Percentiles rank a stretch among this genome's conserved stretches.
Evolutionary conservation across 768 basidiomycete genomes (phyloP).

Genomic region (Pisolithus orientalis): DNA sequence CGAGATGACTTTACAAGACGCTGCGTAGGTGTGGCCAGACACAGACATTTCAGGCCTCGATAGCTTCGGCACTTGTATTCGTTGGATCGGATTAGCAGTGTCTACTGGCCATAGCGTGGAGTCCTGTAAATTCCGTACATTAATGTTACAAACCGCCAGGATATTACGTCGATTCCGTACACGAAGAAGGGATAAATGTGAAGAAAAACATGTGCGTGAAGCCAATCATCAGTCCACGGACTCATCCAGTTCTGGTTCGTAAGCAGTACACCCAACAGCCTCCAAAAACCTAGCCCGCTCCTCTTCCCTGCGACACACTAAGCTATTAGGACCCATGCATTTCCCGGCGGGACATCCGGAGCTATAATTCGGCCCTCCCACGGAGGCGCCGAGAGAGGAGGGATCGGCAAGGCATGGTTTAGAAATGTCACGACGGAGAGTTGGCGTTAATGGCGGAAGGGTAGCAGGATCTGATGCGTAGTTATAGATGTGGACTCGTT

Average conservation of each 20-base stretch:
- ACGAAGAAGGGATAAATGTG: too few species aligned
- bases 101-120: too few species aligned
- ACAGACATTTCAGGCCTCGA: neutral
- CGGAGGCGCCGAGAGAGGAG: slow-evolving; percentile 11
- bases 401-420: slow-evolving; percentile 16
- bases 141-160: too few species aligned
- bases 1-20: slow-evolving; percentile 71
- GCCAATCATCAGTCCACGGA: neutral
- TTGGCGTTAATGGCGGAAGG: slow-evolving; percentile 38
- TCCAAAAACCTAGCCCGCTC: slow-evolving; percentile 40
- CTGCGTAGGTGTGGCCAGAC: neutral
- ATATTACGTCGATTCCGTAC: too few species aligned
- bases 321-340: slow-evolving; percentile 35
- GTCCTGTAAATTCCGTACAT: too few species aligned
- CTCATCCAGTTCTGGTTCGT: slow-evolving; percentile 29
- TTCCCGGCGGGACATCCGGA: slow-evolving; percentile 29
- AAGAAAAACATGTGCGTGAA: too few species aligned
- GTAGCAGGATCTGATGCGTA: slow-evolving; percentile 47
- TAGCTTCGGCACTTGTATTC: neutral
- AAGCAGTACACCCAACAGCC: slow-evolving; percentile 39
- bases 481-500: slow-evolving; percentile 48
- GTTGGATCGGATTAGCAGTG: too few species aligned
- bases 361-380: slow-evolving; percentile 5
- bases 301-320: slow-evolving; percentile 36
- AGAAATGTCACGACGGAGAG: slow-evolving; percentile 18